These are phyloP conservation scores for Pittosporum tobira DNA, from an alignment of 129 eudicot genomes.

Conservation along the genomic window DNA sequence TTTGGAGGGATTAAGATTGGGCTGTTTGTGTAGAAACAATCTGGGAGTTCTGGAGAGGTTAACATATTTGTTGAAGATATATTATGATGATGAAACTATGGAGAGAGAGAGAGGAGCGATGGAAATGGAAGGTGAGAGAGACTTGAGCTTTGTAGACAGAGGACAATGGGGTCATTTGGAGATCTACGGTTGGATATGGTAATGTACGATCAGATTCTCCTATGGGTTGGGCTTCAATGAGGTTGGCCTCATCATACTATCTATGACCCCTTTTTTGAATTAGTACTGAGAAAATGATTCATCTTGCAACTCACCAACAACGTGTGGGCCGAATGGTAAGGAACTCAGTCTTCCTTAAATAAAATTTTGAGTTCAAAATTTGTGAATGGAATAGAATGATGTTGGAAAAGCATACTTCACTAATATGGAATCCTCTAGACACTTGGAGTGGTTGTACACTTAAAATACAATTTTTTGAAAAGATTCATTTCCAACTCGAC, in stretches of 20 bases:
- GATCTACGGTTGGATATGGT: conserved; percentile 20
- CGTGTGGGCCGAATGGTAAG: too few species aligned
- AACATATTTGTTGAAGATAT: conserved; percentile 29
- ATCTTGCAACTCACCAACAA: not conserved
- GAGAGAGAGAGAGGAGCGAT: conserved; percentile 20
- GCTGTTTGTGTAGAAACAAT: conserved; percentile 49
- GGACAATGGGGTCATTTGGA: conserved; percentile 17
- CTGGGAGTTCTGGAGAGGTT: conserved; percentile 62
- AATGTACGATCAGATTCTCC: conserved; percentile 16
- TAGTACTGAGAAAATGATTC: not conserved
- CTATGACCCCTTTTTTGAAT: not conserved
- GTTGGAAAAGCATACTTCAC: too few species aligned
- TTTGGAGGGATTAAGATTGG: conserved; percentile 59
- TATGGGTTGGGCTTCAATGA: conserved; percentile 1
- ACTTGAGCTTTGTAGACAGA: conserved; percentile 22
- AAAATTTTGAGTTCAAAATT: too few species aligned
- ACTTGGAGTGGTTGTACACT: too few species aligned
- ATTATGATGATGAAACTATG: conserved; percentile 7
- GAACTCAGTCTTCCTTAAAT: too few species aligned
- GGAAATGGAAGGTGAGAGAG: too few species aligned
- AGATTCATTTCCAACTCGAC: too few species aligned
- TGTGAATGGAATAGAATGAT: too few species aligned
- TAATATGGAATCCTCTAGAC: too few species aligned
- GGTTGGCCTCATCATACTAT: conserved; percentile 13
- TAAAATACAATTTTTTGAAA: too few species aligned